Percentiles rank a stretch among this genome's conserved stretches.
Evolutionary conservation across 129 eudicot genomes (phyloP).

Genomic region (Arctium minus): DNA sequence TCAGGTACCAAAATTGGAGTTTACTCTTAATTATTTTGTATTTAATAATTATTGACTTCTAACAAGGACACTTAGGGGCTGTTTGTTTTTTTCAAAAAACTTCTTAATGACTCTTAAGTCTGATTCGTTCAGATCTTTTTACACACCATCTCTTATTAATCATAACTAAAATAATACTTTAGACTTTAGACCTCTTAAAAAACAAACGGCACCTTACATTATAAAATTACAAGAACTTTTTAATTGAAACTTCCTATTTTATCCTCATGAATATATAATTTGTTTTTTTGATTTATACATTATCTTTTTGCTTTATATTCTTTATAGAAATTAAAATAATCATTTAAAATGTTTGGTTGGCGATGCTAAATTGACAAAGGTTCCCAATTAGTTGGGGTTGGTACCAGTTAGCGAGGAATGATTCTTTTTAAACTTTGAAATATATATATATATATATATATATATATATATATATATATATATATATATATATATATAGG

Average conservation of each 20-base stretch:
- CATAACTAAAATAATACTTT: too few relatives aligned
- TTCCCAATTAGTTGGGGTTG: background rate
- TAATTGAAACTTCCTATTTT: background rate
- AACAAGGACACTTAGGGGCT: too few relatives aligned
- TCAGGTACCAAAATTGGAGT: too few relatives aligned
- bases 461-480: too few relatives aligned
- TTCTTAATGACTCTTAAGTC: too few relatives aligned
- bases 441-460: background rate
- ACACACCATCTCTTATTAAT: too few relatives aligned
- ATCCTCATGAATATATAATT: background rate
- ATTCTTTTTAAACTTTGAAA: background rate
- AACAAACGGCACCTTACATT: too few relatives aligned
- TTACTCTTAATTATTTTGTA: too few relatives aligned
- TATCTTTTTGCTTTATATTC: background rate
- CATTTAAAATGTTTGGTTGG: background rate
- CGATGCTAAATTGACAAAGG: background rate
- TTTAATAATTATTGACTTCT: background rate
- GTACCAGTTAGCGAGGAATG: background rate
- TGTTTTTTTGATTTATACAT: background rate
- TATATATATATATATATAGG: too few relatives aligned
- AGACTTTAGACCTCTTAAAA: too few relatives aligned
- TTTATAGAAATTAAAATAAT: background rate
- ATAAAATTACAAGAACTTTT: background rate
- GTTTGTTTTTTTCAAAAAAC: too few relatives aligned
- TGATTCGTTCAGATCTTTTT: too few relatives aligned